Evolutionary conservation across 73 alveolate genomes (phyloP).

Genomic region (Paramecium primaurelia): DNA sequence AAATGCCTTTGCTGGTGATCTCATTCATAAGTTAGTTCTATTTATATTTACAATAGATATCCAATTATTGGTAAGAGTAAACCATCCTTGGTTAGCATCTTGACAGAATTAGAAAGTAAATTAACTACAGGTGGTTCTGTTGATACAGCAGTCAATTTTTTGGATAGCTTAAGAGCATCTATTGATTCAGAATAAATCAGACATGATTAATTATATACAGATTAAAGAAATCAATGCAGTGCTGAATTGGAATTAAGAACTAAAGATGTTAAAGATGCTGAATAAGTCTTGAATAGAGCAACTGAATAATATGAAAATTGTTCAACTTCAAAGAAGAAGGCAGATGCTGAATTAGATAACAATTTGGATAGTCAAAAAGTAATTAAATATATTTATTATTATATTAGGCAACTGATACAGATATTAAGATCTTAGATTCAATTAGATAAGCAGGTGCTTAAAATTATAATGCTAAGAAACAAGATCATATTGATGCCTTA

Average conservation of each 20-base stretch:
- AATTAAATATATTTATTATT: not conserved
- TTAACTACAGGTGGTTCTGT: conserved; percentile 21
- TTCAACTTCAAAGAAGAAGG: conserved; percentile 43
- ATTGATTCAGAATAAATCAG: conserved; percentile 49
- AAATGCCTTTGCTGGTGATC: conserved; percentile 25
- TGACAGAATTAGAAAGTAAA: conserved; percentile 35
- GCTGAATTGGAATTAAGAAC: conserved; percentile 42
- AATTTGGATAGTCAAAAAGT: conserved; percentile 35
- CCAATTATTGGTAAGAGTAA: conserved; percentile 9
- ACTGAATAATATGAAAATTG: conserved; percentile 47
- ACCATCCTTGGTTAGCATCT: conserved; percentile 34
- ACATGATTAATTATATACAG: conserved; percentile 40
- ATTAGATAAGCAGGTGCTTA: conserved; percentile 31
- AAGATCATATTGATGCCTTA: conserved; percentile 49
- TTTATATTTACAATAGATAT: not conserved
- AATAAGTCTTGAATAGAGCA: conserved; percentile 49
- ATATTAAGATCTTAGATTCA: conserved; percentile 39
- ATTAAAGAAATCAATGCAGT: conserved; percentile 11
- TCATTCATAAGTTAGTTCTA: not conserved
- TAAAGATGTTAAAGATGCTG: conserved; percentile 47
- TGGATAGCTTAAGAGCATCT: conserved; percentile 38
- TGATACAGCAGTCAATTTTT: conserved; percentile 46
- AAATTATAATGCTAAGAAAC: conserved; percentile 39
- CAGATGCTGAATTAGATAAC: conserved; percentile 53
- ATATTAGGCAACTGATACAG: conserved; percentile 25